These are phyloP conservation scores for Amanita brunnescens DNA, from an alignment of 768 basidiomycete genomes.

Conservation along the genomic window DNA sequence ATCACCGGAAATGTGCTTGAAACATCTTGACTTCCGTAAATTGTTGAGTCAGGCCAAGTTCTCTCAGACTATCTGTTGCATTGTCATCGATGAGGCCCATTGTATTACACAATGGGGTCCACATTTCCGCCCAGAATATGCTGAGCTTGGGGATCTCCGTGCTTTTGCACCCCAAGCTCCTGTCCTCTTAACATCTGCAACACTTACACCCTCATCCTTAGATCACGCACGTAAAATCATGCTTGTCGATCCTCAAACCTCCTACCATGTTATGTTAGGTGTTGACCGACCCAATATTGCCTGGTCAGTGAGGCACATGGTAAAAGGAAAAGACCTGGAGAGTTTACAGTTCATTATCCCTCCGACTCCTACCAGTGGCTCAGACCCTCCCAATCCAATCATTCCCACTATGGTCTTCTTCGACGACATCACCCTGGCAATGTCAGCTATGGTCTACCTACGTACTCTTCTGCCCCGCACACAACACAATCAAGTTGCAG, in stretches of 20 bases:
- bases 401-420: background rate
- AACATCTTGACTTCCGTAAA: conserved; percentile 20
- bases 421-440: conserved; percentile 9
- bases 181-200: conserved; percentile 25
- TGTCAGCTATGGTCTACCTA: conserved; percentile 7
- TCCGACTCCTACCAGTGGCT: conserved; percentile 6
- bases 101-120: conserved; percentile 20
- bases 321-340: no score
- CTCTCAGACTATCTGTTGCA: conserved; percentile 12
- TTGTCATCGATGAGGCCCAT: conserved; percentile 25
- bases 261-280: conserved; percentile 27
- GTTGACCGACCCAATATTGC: conserved; percentile 28
- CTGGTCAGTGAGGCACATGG: conserved; percentile 11
- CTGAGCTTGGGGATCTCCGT: conserved; percentile 19
- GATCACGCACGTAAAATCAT: conserved; percentile 14
- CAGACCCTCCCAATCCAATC: background rate
- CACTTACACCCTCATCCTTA: conserved; percentile 20
- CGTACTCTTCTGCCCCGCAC: background rate
- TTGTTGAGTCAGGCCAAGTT: conserved; percentile 14
- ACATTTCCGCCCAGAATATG: conserved; percentile 24
- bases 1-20: conserved; percentile 11
- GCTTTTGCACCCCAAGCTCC: conserved; percentile 23
- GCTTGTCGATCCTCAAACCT: conserved; percentile 14
- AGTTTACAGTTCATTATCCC: conserved; percentile 17
- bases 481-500: conserved; percentile 1